phyloP scores from a whole-genome alignment of 2,329 filamentous ascomycete species.

The Pseudogymnoascus sp. region DNA sequence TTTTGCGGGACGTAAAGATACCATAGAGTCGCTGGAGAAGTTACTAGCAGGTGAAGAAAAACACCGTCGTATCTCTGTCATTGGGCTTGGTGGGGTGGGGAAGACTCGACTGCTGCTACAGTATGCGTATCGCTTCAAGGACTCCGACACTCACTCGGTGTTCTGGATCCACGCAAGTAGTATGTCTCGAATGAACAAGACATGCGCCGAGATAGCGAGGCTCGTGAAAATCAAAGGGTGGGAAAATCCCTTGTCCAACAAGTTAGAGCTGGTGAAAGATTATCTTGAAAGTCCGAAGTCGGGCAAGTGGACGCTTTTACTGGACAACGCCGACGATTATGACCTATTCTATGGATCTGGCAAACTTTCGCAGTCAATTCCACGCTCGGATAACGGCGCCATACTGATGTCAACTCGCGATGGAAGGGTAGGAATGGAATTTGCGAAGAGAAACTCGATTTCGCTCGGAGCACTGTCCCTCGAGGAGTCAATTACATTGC shows the following conservation, averaged over 20 bases:
- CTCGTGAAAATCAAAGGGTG: conserved; percentile 22
- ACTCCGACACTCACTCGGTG: conserved; percentile 31
- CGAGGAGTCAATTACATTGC: conserved; percentile 20
- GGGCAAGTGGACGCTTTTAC: conserved; percentile 33
- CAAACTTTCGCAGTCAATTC: conserved; percentile 26
- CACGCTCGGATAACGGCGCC: conserved; percentile 24
- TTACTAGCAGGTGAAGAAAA: not conserved
- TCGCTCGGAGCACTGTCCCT: conserved; percentile 19
- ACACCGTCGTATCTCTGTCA: conserved; percentile 21
- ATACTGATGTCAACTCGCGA: conserved; percentile 28
- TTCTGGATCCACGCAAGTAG: conserved; percentile 38
- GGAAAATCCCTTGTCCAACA: conserved; percentile 15
- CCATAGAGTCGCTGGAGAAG: not conserved
- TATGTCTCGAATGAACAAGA: conserved; percentile 32
- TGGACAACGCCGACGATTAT: conserved; percentile 38
- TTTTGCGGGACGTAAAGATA: not conserved
- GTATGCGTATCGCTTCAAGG: conserved; percentile 32
- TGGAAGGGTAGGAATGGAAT: not conserved
- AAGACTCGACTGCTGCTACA: conserved; percentile 36
- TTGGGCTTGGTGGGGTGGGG: conserved; percentile 34
- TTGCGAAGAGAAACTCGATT: conserved; percentile 18
- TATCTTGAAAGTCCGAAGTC: conserved; percentile 16
- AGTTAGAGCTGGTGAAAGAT: conserved; percentile 12
- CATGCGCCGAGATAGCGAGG: conserved; percentile 30
- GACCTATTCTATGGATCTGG: conserved; percentile 24